Conservation (phyloP, 192 early-diverging fungal species). For the Mortierella antarctica region DNA sequence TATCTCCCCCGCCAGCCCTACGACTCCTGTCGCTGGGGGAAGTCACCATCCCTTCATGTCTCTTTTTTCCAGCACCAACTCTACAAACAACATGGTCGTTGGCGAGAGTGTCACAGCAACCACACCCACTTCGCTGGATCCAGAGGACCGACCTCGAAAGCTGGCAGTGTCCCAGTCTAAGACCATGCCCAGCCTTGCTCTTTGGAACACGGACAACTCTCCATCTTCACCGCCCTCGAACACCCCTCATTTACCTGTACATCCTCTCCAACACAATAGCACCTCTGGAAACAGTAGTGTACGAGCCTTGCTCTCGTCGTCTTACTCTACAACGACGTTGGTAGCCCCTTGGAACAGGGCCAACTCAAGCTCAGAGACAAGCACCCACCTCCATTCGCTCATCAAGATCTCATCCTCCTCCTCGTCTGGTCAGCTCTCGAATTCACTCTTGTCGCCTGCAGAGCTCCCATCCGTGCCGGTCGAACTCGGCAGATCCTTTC, state of each 20-base stretch:
- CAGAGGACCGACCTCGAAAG: constrained; percentile 25
- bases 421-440: background rate
- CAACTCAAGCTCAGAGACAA: constrained; percentile 15
- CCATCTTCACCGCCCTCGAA: background rate
- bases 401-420: constrained; percentile 25
- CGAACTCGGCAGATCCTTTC: constrained; percentile 27
- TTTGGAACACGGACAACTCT: constrained; percentile 2
- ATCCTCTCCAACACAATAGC: background rate
- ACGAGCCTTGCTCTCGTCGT: constrained; percentile 8
- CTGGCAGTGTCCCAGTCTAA: constrained; percentile 42
- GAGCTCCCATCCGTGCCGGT: constrained; percentile 20
- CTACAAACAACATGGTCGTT: background rate
- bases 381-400: constrained; percentile 35
- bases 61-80: background rate
- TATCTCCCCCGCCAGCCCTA: constrained; percentile 24
- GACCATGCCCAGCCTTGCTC: constrained; percentile 28
- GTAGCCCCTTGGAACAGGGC: constrained; percentile 45
- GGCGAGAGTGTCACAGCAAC: background rate
- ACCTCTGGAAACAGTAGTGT: background rate
- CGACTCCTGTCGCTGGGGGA: constrained; percentile 2
- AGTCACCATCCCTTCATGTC: background rate
- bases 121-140: background rate
- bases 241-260: background rate
- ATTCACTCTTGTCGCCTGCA: background rate
- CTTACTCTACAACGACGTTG: constrained; percentile 1